phyloP scores from a whole-genome alignment of 345 rosid species.

The Citrus sp. region DNA sequence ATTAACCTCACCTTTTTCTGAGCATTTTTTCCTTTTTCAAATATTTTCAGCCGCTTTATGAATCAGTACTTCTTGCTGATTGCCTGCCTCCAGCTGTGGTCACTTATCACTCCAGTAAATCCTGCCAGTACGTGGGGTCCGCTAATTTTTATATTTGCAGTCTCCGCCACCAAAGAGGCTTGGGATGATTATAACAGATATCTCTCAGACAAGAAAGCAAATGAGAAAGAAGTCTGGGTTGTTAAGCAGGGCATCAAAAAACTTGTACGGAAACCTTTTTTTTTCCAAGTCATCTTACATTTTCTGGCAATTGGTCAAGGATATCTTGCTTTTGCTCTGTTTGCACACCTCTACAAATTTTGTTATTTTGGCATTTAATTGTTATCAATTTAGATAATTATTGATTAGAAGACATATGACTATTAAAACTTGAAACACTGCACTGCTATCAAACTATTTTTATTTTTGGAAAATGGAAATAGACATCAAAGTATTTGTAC shows the following conservation, averaged over 20 bases:
- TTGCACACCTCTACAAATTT: not conserved
- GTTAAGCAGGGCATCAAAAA: conserved; percentile 69
- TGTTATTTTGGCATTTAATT: not conserved
- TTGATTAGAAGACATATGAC: not conserved
- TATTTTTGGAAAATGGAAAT: not conserved
- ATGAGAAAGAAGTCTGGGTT: conserved; percentile 96
- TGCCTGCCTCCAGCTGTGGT: conserved; percentile 99
- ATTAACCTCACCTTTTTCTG: not conserved
- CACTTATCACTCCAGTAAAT: conserved; percentile 97
- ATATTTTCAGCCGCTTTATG: conserved; percentile 88
- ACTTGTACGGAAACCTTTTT: conserved; percentile 53
- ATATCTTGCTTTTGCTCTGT: not conserved
- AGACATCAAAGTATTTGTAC: not conserved
- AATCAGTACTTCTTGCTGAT: conserved; percentile 98
- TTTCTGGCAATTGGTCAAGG: not conserved
- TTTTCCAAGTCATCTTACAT: not conserved
- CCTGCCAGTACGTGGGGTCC: conserved; percentile 99
- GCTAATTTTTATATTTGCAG: conserved; percentile 84
- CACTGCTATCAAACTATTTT: not conserved
- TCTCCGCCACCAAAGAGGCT: conserved; percentile 97
- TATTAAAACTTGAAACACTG: not conserved
- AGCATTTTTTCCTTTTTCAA: not conserved
- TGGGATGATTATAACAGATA: conserved; percentile 99
- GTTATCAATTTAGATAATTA: not conserved
- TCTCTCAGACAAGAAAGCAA: conserved; percentile 93